Conservation (phyloP, 2,329 filamentous ascomycete genomes). For the Grosmannia huntii region DNA sequence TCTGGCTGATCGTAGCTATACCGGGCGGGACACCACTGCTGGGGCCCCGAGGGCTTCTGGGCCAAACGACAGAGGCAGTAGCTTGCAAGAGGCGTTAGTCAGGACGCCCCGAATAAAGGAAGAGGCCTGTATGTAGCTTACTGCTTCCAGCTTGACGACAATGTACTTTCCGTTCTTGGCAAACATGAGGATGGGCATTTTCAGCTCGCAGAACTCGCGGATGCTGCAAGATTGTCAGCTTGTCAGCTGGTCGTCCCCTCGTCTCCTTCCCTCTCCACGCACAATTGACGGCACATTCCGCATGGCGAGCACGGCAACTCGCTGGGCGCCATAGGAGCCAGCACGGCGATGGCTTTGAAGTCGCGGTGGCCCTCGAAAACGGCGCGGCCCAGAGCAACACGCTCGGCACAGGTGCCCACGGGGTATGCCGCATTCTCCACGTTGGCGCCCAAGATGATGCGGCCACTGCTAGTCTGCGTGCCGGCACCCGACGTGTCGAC, state of each 20-base stretch:
- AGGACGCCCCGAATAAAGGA: background rate
- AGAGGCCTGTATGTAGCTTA: slow-evolving; percentile 24
- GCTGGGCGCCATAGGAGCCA: slow-evolving; percentile 56
- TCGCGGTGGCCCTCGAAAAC: slow-evolving; percentile 43
- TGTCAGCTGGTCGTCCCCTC: background rate
- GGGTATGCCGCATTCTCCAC: slow-evolving; percentile 91
- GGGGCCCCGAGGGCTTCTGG: background rate
- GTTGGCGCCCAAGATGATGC: slow-evolving; percentile 61
- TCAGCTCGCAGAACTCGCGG: slow-evolving; percentile 58
- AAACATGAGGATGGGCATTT: slow-evolving; percentile 81
- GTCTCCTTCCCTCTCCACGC: slow-evolving; percentile 20
- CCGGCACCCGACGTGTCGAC: slow-evolving; percentile 9
- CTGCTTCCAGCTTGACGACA: slow-evolving; percentile 57
- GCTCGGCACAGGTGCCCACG: slow-evolving; percentile 89
- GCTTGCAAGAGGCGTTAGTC: slow-evolving; percentile 24
- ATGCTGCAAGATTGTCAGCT: slow-evolving; percentile 36
- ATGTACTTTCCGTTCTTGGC: slow-evolving; percentile 64
- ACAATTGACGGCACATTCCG: slow-evolving; percentile 95
- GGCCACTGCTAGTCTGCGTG: slow-evolving; percentile 10
- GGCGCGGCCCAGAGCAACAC: slow-evolving; percentile 75
- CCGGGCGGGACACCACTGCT: background rate
- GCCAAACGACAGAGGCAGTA: slow-evolving; percentile 57
- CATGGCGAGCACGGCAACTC: slow-evolving; percentile 56
- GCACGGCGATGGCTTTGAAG: slow-evolving; percentile 73
- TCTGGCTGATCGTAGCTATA: background rate